phyloP scores from a whole-genome alignment of 306 rosid genomes.

The Fragaria vesca region DNA sequence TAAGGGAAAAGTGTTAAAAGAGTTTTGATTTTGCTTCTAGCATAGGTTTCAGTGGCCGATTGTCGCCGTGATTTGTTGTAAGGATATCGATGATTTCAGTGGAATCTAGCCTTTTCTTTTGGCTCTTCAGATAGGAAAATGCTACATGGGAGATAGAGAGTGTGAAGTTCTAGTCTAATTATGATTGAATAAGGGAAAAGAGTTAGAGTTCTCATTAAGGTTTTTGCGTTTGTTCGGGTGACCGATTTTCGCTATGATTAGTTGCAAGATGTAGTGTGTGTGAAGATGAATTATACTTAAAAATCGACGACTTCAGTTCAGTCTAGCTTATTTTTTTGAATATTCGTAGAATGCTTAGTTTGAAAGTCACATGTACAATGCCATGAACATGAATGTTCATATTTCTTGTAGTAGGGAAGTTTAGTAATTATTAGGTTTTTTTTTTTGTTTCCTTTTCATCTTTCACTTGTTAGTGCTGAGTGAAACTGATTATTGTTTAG shows the following conservation, averaged over 20 bases:
- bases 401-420: neutral
- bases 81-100: too few relatives aligned
- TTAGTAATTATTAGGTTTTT: neutral
- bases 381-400: neutral
- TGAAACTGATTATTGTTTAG: constrained; percentile 3
- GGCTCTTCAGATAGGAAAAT: neutral
- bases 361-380: neutral
- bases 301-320: neutral
- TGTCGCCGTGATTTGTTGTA: too few relatives aligned
- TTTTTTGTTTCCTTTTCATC: neutral
- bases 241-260: neutral
- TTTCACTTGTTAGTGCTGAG: neutral
- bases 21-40: too few relatives aligned
- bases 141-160: neutral
- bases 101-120: too few relatives aligned
- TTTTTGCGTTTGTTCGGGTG: neutral
- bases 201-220: neutral
- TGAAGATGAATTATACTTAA: neutral
- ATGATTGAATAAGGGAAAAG: too few relatives aligned
- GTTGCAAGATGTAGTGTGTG: neutral
- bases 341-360: neutral
- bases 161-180: neutral
- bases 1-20: too few relatives aligned
- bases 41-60: too few relatives aligned
- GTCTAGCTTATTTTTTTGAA: neutral